Evolutionary conservation across 2,329 filamentous ascomycete species (phyloP).

Genomic region (Fusarium zealandicum): DNA sequence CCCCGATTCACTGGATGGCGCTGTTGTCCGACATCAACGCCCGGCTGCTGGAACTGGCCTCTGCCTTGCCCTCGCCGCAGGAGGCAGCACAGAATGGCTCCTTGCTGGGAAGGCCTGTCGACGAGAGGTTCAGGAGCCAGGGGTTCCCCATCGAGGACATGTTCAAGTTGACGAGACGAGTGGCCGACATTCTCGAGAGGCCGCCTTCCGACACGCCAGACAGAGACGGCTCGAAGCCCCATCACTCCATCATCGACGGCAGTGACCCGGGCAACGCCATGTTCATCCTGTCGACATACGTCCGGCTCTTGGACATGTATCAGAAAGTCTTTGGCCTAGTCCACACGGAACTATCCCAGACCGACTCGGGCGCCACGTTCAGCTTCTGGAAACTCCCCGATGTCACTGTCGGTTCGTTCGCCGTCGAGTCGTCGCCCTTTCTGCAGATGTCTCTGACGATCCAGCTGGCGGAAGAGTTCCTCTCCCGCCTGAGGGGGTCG

Average conservation of each 20-base stretch:
- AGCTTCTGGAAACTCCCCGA: constrained; percentile 51
- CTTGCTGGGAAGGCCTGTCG: constrained; percentile 25
- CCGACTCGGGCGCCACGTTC: constrained; percentile 42
- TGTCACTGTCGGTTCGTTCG: constrained; percentile 51
- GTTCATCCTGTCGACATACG: constrained; percentile 50
- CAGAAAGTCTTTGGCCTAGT: constrained; percentile 50
- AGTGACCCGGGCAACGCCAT: constrained; percentile 49
- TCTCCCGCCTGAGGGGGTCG: constrained; percentile 46
- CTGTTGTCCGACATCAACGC: constrained; percentile 50
- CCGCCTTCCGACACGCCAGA: constrained; percentile 19
- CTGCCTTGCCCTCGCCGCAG: constrained; percentile 42
- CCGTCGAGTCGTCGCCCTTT: constrained; percentile 50
- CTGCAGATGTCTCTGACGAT: constrained; percentile 53
- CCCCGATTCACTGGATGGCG: constrained; percentile 48
- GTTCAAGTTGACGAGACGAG: constrained; percentile 50
- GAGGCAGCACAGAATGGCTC: constrained; percentile 33
- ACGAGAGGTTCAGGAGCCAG: constrained; percentile 34
- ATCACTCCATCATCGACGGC: constrained; percentile 34
- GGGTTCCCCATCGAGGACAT: constrained; percentile 52
- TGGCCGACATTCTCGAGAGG: constrained; percentile 48
- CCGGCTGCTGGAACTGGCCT: constrained; percentile 49
- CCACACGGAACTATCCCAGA: constrained; percentile 43
- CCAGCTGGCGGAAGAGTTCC: constrained; percentile 52
- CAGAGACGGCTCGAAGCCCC: constrained; percentile 9
- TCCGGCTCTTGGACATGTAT: constrained; percentile 51